Percentiles rank a stretch among this genome's conserved stretches.
These are phyloP conservation scores for Mycena floridula DNA, from an alignment of 768 basidiomycete species.

Conservation along the genomic window DNA sequence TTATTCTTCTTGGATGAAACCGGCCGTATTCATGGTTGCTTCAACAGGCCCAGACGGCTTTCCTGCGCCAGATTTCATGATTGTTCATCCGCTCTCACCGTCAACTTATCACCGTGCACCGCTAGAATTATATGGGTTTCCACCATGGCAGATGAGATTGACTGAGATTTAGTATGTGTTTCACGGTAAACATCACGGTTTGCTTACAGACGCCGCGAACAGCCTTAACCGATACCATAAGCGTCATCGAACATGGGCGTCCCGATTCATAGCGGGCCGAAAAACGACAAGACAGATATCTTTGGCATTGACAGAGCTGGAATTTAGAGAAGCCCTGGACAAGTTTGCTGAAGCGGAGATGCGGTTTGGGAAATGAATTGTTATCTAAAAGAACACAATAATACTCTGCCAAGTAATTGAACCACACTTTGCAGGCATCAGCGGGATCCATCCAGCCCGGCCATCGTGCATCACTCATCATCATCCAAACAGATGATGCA, in stretches of 20 bases:
- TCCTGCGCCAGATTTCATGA: constrained; percentile 70
- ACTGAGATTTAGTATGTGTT: constrained; percentile 71
- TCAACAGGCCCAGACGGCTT: constrained; percentile 44
- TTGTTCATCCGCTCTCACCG: constrained; percentile 55
- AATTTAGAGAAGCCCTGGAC: constrained; percentile 67
- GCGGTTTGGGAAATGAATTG: constrained; percentile 70
- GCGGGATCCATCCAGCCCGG: too few species aligned
- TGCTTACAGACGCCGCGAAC: constrained; percentile 1
- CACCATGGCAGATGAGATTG: constrained; percentile 81
- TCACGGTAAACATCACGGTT: neutral
- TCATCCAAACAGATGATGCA: too few species aligned
- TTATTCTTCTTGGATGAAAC: constrained; percentile 7
- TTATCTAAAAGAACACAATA: too few species aligned
- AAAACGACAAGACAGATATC: constrained; percentile 11
- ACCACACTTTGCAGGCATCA: too few species aligned
- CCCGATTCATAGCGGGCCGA: constrained; percentile 11
- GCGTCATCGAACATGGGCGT: constrained; percentile 5
- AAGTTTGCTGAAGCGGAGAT: constrained; percentile 71
- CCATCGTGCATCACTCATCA: too few species aligned
- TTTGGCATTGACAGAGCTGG: constrained; percentile 40
- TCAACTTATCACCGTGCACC: constrained; percentile 32
- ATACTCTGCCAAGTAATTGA: too few species aligned
- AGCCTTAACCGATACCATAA: constrained; percentile 24
- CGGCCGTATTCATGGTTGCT: constrained; percentile 3
- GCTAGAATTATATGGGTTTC: constrained; percentile 68